phyloP scores from a whole-genome alignment of 2,329 filamentous ascomycete genomes.

The Hypoxylon sp. region DNA sequence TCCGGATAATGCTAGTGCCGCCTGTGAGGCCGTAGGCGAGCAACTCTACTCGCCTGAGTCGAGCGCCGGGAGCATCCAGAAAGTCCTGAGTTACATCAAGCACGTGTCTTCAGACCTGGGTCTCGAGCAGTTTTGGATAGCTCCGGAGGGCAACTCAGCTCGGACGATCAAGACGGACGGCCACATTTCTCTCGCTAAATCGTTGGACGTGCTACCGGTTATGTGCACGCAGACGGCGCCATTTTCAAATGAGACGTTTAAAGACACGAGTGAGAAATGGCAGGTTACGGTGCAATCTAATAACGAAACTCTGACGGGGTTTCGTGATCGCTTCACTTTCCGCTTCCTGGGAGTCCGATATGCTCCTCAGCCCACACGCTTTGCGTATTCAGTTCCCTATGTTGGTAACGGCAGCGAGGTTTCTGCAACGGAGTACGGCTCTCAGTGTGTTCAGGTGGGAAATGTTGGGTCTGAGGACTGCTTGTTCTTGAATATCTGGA shows the following conservation, averaged over 20 bases:
- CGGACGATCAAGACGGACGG: constrained; percentile 49
- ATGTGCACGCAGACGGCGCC: constrained; percentile 60
- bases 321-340: constrained; percentile 52
- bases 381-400: constrained; percentile 58
- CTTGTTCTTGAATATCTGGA: constrained; percentile 61
- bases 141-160: constrained; percentile 37
- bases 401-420: constrained; percentile 49
- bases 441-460: constrained; percentile 54
- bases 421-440: constrained; percentile 54
- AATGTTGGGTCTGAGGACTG: constrained; percentile 58
- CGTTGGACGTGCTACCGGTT: constrained; percentile 47
- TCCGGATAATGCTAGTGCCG: constrained; percentile 47
- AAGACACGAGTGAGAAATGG: constrained; percentile 53
- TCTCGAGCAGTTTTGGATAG: constrained; percentile 54
- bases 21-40: constrained; percentile 56
- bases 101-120: constrained; percentile 47
- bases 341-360: constrained; percentile 64
- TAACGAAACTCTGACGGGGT: constrained; percentile 54
- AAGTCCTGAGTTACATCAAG: constrained; percentile 53
- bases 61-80: constrained; percentile 47
- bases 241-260: constrained; percentile 51
- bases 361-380: constrained; percentile 58
- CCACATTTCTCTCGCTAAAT: constrained; percentile 33
- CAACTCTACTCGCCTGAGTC: constrained; percentile 52
- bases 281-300: constrained; percentile 55